Evolutionary conservation across 495 filamentous ascomycete species (phyloP), one percentile per base, ranked within the genome.

Genomic region (Talaromyces borbonicus): DNA sequence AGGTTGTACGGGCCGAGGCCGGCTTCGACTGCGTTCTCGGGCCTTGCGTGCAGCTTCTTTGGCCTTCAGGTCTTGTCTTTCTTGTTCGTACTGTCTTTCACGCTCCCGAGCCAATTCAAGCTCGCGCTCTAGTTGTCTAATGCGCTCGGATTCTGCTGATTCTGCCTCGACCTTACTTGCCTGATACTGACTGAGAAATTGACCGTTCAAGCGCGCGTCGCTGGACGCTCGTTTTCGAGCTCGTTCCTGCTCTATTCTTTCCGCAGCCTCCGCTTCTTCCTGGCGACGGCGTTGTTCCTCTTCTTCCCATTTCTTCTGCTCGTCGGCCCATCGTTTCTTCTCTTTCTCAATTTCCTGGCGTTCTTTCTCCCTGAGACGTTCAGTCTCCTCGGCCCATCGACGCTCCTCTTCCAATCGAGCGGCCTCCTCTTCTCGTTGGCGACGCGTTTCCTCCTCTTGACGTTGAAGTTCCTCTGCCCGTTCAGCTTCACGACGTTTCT

Each of bases 101-200:
- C 92, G 80, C 51, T 90, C 80, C 50, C 89, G 84, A 2, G 92
- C 92, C 50, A 79, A 68, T 56, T 88, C 84, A 1, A 98, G 73
- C 60, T 97, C 84, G 22, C 79, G 73, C 61, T 96, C 92, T 8
- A 97, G 73, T 55, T 95, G 79, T 51, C 77, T 75, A 47, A 97
- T 80, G 31, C 87, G 79, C n/a, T 72, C 77, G 16, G 63, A 67
- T 54, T 78, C 75, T 54, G 61, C 61, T 51, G 59, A 74, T 9
- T 56, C 35, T 1, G 42, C 46, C 9, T 48, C 43, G 4, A 44
- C 54, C 18, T 56, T 44, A 47, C 73, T 66, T 19, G 79, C 79
- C 62, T 87, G 85, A 57, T 93, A 94, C 53, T 94, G 84, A 53
- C 84, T 88, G 16, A 93, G 74, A 53, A 81, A 89, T 59, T 94